Conservation (phyloP, 352 stramenopile species). For the Phytophthora cryptogea region DNA sequence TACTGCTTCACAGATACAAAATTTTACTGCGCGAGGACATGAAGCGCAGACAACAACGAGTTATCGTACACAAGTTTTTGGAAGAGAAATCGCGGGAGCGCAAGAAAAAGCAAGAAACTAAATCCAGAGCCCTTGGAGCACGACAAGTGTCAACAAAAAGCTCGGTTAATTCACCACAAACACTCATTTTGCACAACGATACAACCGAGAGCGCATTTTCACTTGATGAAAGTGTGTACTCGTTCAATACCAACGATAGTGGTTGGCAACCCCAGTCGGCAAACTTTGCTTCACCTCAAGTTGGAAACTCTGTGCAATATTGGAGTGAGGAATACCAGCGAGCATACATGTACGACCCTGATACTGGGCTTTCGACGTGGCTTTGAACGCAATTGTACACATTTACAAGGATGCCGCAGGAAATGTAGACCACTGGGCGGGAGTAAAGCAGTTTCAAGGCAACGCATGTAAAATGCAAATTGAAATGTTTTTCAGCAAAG, state of each 20-base stretch:
- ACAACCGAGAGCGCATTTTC: conserved; percentile 16
- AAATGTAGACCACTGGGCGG: too few relatives aligned
- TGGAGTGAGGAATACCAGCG: conserved; percentile 71
- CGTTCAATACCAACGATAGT: background rate
- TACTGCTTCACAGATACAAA: conserved; percentile 49
- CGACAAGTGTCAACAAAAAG: conserved; percentile 3
- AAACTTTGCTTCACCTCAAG: background rate
- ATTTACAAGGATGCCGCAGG: too few relatives aligned
- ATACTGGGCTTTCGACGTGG: conserved; percentile 52
- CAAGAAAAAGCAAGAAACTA: conserved; percentile 27
- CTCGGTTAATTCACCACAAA: conserved; percentile 2
- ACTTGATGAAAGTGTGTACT: conserved; percentile 10
- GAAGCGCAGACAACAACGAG: conserved; percentile 48
- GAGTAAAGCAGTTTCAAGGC: too few relatives aligned
- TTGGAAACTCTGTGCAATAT: conserved; percentile 47
- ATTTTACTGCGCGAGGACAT: conserved; percentile 55
- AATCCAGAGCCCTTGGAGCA: background rate
- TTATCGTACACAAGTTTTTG: conserved; percentile 59
- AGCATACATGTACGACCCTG: conserved; percentile 52
- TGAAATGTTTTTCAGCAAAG: too few relatives aligned
- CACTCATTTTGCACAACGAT: conserved; percentile 12
- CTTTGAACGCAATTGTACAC: too few relatives aligned
- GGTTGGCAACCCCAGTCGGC: conserved; percentile 1
- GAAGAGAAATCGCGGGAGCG: conserved; percentile 43
- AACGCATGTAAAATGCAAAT: too few relatives aligned